Evolutionary conservation across 1,284 basidiomycete species (phyloP).

Genomic region (Sphagnurus paluster): DNA sequence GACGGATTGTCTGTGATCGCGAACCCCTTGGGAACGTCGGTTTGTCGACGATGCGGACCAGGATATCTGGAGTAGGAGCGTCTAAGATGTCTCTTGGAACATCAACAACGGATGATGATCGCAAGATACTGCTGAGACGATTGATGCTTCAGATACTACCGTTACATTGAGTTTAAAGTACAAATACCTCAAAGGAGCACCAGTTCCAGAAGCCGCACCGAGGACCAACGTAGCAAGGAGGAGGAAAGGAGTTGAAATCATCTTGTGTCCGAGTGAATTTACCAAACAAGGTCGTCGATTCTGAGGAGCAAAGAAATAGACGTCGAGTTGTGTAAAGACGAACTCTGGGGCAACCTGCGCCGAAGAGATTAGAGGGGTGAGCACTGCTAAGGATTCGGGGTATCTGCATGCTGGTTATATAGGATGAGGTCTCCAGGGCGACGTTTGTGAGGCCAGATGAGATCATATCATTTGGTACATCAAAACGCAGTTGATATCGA

Average conservation of each 20-base stretch:
- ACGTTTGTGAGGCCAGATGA: not conserved
- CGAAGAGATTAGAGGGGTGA: constrained; percentile 33
- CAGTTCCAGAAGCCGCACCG: constrained; percentile 28
- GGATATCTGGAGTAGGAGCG: constrained; percentile 22
- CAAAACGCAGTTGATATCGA: constrained; percentile 3
- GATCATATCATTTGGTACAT: not conserved
- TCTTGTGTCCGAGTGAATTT: constrained; percentile 26
- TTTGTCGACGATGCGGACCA: constrained; percentile 27
- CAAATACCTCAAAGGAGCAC: constrained; percentile 33
- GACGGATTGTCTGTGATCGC: constrained; percentile 21
- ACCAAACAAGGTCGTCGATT: constrained; percentile 22
- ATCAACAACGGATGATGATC: constrained; percentile 24
- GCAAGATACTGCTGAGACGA: constrained; percentile 21
- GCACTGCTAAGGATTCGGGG: constrained; percentile 35
- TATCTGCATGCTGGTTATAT: constrained; percentile 18
- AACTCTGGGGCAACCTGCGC: constrained; percentile 41
- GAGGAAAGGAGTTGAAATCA: constrained; percentile 34
- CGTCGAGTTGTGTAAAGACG: constrained; percentile 36
- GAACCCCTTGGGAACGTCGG: constrained; percentile 21
- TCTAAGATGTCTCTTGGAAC: constrained; percentile 22
- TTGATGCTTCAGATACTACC: not conserved
- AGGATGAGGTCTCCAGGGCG: constrained; percentile 13
- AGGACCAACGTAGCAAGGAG: constrained; percentile 34
- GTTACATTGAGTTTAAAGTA: not conserved
- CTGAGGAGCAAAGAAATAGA: constrained; percentile 18